Percentiles rank a stretch among this genome's conserved stretches.
Evolutionary conservation across 75 land plant species (phyloP).

Genomic region (Pinus albicaulis): DNA sequence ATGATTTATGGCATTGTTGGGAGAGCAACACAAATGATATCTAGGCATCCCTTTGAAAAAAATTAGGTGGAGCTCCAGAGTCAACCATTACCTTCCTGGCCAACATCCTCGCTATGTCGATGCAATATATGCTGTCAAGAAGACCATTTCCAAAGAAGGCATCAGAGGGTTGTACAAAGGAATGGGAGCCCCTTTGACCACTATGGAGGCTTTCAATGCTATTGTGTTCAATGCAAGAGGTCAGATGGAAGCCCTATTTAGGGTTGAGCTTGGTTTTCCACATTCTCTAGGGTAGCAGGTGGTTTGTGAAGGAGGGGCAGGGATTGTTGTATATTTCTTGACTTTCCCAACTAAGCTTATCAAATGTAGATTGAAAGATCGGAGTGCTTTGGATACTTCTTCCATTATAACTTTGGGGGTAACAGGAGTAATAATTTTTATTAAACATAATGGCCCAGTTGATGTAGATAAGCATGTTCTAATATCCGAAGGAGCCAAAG

Average conservation of each 20-base stretch:
- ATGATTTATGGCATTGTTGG: conserved; percentile 41
- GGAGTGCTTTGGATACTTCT: conserved; percentile 36
- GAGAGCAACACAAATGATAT: conserved; percentile 37
- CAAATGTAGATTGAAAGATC: conserved; percentile 42
- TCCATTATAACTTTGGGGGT: conserved; percentile 18
- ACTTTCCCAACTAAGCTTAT: conserved; percentile 50
- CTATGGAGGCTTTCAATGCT: conserved; percentile 40
- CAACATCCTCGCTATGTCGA: conserved; percentile 31
- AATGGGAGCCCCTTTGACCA: conserved; percentile 48
- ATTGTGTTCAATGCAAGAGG: conserved; percentile 41
- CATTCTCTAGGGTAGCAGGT: conserved; percentile 23
- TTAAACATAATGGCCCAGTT: conserved; percentile 31
- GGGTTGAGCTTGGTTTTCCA: conserved; percentile 3
- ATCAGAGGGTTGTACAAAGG: conserved; percentile 41
- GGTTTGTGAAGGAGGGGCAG: conserved; percentile 38
- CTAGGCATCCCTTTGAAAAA: conserved; percentile 50
- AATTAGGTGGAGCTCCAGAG: conserved; percentile 76
- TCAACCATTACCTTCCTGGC: conserved; percentile 70
- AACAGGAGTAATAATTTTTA: background rate
- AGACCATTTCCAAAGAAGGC: conserved; percentile 30
- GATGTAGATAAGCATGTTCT: conserved; percentile 42
- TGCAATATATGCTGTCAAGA: conserved; percentile 41
- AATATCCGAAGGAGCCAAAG: conserved; percentile 29
- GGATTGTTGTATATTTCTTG: conserved; percentile 31
- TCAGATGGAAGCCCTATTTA: conserved; percentile 40